Evolutionary conservation across 371 early-diverging fungal species (phyloP), one percentile per base, ranked within the genome.

Genomic region (Mortierella sp.): DNA sequence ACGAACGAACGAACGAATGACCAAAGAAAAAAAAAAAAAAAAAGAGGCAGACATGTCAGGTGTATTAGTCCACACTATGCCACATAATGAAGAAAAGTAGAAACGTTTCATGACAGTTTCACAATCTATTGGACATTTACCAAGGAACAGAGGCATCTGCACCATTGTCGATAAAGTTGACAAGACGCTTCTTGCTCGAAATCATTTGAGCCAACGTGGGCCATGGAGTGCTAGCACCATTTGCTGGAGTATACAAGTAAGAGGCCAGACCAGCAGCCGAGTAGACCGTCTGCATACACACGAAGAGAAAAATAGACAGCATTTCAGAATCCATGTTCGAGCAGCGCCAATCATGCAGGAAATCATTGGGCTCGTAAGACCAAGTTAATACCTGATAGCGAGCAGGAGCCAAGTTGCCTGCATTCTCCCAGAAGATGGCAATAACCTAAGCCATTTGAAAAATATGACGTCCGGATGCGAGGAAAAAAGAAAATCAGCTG

Each of bases 161-260:
- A 9, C 86, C 86, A 30, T 64, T 46, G 68, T 92, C 91, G n/a
- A 85, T 27, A 58, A 92, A 90, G 32, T 85, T 89, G 12, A 94
- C 84, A 6, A 92, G 78, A 14, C 92, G 83, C 71, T 88, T 90
- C 56, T 89, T 88, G 34, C 83, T 80, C 17, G 68, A 34, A 52
- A 93, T 90, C 87, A 94, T 83, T 37, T 87, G 73, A 2, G 72
- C 62, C 0, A 94, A 80, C 14, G 91, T 92, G 6, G 94, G 94
- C 94, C 94, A 94, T 9, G 78, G 71, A n/a, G 61, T 34, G 42
- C 70, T 80, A 15, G 46, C 49, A 9, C 71, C 78, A 8, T 12
- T 58, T 1, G 73, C n/a, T 59, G 86, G 92, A 4, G 76, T 64
- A 50, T 85, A 81, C 4, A 78, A 76, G 43, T 87, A 91, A 8